Evolutionary conservation across 2,329 filamentous ascomycete species (phyloP).

Genomic region (Byssoonygena ceratinophila): DNA sequence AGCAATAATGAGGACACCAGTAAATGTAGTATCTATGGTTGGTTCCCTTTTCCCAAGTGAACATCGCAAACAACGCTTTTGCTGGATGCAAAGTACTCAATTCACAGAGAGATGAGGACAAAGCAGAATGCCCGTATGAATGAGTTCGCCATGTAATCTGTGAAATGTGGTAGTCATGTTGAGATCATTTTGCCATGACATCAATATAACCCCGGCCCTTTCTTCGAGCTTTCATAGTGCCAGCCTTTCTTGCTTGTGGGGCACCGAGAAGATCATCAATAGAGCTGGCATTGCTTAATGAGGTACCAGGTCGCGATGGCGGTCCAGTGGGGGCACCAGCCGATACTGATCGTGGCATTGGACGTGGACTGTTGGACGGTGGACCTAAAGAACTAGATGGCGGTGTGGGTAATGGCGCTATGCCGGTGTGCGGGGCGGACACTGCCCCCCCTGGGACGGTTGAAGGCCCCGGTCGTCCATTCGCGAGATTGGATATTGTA

Average conservation of each 20-base stretch:
- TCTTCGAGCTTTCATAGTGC: conserved; percentile 57
- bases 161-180: neutral
- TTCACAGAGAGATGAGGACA: neutral
- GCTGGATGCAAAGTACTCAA: neutral
- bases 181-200: conserved; percentile 65
- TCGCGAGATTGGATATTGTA: conserved; percentile 26
- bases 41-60: neutral
- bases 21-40: neutral
- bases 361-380: conserved; percentile 26
- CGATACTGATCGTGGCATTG: conserved; percentile 29
- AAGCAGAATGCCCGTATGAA: neutral
- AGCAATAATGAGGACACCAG: neutral
- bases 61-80: neutral
- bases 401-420: conserved; percentile 18
- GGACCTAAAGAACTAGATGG: conserved; percentile 18
- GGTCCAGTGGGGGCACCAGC: conserved; percentile 37
- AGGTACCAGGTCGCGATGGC: conserved; percentile 61
- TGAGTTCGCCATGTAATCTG: neutral
- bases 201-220: conserved; percentile 87
- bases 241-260: conserved; percentile 56
- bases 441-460: conserved; percentile 1
- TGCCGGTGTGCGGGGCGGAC: conserved; percentile 10
- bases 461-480: conserved; percentile 9
- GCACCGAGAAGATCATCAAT: conserved; percentile 86
- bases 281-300: conserved; percentile 82